Evolutionary conservation across 108 stramenopile genomes (phyloP).

Genomic region (Nitzschia putrida): DNA sequence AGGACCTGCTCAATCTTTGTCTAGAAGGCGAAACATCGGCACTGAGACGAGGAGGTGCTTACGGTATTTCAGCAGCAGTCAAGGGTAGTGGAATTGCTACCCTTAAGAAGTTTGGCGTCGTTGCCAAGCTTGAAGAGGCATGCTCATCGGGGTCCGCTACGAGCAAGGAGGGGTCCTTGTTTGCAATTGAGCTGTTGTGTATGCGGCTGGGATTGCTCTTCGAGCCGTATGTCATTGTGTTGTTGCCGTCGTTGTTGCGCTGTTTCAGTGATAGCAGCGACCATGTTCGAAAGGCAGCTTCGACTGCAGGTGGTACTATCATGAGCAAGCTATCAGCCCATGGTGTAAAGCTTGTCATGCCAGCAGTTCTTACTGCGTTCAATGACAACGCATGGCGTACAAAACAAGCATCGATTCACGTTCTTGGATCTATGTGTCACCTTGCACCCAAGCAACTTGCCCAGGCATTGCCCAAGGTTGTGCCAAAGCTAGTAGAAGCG

Average conservation of each 20-base stretch:
- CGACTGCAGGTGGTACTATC: conserved; percentile 83
- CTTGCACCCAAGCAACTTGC: conserved; percentile 98
- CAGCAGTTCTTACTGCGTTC: conserved; percentile 92
- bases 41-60: conserved; percentile 89
- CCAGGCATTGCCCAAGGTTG: conserved; percentile 92
- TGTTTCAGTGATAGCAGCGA: conserved; percentile 93
- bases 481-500: conserved; percentile 95
- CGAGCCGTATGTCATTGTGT: conserved; percentile 98
- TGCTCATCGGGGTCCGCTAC: conserved; percentile 59
- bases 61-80: conserved; percentile 95
- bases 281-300: conserved; percentile 91
- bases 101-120: conserved; percentile 92
- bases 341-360: conserved; percentile 97
- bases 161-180: conserved; percentile 93
- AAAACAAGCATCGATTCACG: conserved; percentile 94
- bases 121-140: conserved; percentile 86
- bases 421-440: conserved; percentile 97
- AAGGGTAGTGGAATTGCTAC: conserved; percentile 97
- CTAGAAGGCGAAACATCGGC: conserved; percentile 66
- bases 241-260: conserved; percentile 93
- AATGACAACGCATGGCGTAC: conserved; percentile 96
- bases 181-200: conserved; percentile 93
- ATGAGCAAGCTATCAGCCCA: conserved; percentile 94
- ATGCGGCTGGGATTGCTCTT: conserved; percentile 91
- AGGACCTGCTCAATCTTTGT: conserved; percentile 61